Conservation (phyloP, 1,139 yeast genomes). For the Debaryomyces subglobosus region DNA sequence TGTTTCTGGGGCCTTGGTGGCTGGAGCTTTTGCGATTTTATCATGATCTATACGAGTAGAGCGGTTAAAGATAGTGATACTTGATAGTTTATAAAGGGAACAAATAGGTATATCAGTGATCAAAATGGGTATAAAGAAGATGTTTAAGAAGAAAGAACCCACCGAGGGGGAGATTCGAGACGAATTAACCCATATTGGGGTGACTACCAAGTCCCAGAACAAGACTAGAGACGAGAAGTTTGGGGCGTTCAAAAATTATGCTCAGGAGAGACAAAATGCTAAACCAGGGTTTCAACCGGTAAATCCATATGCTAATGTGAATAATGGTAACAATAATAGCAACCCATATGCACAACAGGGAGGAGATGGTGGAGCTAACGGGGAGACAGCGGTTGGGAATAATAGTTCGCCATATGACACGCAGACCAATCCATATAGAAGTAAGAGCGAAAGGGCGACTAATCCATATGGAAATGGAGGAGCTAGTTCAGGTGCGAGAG, state of each 20-base stretch:
- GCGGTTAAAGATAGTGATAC: neutral
- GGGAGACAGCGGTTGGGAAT: slow-evolving; percentile 3
- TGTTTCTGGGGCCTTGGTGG: neutral
- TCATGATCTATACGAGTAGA: neutral
- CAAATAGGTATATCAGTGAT: neutral
- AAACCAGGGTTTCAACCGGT: slow-evolving; percentile 52
- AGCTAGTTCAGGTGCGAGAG: neutral
- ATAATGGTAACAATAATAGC: slow-evolving; percentile 18
- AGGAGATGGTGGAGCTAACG: slow-evolving; percentile 8
- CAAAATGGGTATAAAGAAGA: slow-evolving; percentile 50
- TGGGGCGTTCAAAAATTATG: slow-evolving; percentile 66
- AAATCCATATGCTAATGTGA: slow-evolving; percentile 47
- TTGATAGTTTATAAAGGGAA: neutral
- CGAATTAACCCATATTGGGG: slow-evolving; percentile 54
- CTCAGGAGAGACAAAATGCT: slow-evolving; percentile 48
- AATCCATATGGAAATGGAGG: slow-evolving; percentile 5
- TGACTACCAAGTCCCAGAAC: slow-evolving; percentile 44
- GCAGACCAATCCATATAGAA: slow-evolving; percentile 3
- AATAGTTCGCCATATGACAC: slow-evolving; percentile 5
- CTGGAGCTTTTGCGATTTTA: neutral
- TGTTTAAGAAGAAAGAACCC: slow-evolving; percentile 64
- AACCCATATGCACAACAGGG: slow-evolving; percentile 27
- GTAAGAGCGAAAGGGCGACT: slow-evolving; percentile 8
- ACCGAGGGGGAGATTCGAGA: slow-evolving; percentile 59
- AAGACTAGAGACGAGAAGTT: slow-evolving; percentile 54